A percentile compares a stretch with the other conserved stretches of the same genome.
Conservation (phyloP, 2,329 filamentous ascomycete species). For the Mariannaea sp. region DNA sequence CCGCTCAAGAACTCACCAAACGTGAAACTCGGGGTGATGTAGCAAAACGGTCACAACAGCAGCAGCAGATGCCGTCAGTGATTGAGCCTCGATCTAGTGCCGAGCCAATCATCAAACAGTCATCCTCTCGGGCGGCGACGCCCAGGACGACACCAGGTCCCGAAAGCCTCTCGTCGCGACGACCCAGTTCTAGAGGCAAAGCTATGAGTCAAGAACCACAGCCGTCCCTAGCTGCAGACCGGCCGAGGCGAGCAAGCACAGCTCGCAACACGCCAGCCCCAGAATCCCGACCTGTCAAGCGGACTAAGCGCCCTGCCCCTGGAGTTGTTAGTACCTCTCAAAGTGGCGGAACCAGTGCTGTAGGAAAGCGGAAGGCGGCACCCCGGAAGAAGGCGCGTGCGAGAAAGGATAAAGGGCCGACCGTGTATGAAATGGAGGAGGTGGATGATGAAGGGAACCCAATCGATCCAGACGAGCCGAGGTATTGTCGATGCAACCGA, state of each 20-base stretch:
- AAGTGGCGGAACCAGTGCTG: conserved; percentile 66
- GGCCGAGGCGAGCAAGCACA: conserved; percentile 61
- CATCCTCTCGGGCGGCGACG: conserved; percentile 43
- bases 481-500: conserved; percentile 78
- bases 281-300: conserved; percentile 56
- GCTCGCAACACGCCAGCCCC: conserved; percentile 62
- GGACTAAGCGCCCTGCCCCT: conserved; percentile 72
- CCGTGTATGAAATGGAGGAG: conserved; percentile 57
- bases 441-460: conserved; percentile 70
- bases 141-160: conserved; percentile 41
- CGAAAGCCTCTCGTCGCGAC: conserved; percentile 46
- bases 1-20: conserved; percentile 41
- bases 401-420: conserved; percentile 53
- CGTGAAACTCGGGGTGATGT: conserved; percentile 53
- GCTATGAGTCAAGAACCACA: conserved; percentile 57
- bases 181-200: conserved; percentile 59
- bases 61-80: conserved; percentile 29
- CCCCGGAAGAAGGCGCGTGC: conserved; percentile 66
- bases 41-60: conserved; percentile 49
- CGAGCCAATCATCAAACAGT: conserved; percentile 38
- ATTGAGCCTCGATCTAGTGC: conserved; percentile 21
- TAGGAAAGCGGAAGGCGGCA: conserved; percentile 72
- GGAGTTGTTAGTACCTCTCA: conserved; percentile 69
- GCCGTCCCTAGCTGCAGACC: conserved; percentile 55
- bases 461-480: conserved; percentile 75